A percentile compares a stretch with the other conserved stretches of the same genome.
Conservation (phyloP, 495 filamentous ascomycete species). For the Monascus purpureus region DNA sequence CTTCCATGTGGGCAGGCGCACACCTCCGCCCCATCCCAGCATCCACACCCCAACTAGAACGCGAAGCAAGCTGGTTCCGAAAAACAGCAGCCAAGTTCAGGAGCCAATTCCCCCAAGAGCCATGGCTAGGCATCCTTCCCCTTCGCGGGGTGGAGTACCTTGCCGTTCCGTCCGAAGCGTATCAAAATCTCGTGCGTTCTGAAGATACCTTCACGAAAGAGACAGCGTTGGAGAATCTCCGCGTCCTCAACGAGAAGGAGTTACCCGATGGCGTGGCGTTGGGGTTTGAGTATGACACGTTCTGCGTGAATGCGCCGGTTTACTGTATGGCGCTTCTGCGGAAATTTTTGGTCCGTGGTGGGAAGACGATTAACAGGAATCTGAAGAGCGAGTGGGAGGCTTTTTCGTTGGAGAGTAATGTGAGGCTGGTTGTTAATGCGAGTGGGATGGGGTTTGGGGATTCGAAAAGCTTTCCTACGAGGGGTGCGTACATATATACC, state of each 20-base stretch:
- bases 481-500: no score
- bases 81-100: conserved; percentile 26
- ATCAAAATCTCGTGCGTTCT: no score
- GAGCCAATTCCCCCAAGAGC: no score
- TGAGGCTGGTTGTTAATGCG: no score
- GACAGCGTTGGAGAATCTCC: conserved; percentile 16
- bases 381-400: conserved; percentile 19
- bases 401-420: no score
- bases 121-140: no score
- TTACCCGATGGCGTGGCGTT: conserved; percentile 21
- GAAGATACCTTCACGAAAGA: no score
- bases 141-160: no score
- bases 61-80: conserved; percentile 22
- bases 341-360: conserved; percentile 22
- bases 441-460: no score
- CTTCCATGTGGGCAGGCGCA: conserved; percentile 40
- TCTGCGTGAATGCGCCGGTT: conserved; percentile 36
- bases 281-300: conserved; percentile 36
- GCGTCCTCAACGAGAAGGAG: conserved; percentile 13
- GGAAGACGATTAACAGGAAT: conserved; percentile 14
- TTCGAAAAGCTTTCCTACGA: no score
- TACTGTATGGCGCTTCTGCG: conserved; percentile 31
- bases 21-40: conserved; percentile 32
- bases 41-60: conserved; percentile 2
- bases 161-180: no score